Conservation (phyloP, 257 asterid genomes). For the Primulina huaijiensis region DNA sequence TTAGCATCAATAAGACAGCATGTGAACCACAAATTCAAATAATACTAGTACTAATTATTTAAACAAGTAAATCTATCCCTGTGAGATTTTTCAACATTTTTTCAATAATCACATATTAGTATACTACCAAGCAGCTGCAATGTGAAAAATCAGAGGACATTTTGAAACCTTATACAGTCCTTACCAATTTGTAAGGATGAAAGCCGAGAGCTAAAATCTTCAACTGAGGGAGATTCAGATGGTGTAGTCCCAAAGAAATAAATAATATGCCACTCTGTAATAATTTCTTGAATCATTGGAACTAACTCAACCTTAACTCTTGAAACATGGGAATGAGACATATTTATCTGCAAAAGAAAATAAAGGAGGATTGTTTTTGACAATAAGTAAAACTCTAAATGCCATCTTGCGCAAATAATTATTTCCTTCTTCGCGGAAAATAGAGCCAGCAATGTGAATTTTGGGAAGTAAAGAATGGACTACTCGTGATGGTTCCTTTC, state of each 20-base stretch:
- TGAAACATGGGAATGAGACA: conserved; percentile 73
- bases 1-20: conserved; percentile 9
- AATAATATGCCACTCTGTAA: conserved; percentile 88
- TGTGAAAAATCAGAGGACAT: conserved; percentile 16
- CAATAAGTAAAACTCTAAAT: conserved; percentile 10
- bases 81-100: conserved; percentile 4
- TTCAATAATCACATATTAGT: background rate
- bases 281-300: conserved; percentile 83
- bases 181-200: conserved; percentile 89
- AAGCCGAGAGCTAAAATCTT: conserved; percentile 85
- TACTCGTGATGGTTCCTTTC: background rate
- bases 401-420: background rate
- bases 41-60: no score
- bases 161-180: conserved; percentile 21
- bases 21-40: conserved; percentile 10
- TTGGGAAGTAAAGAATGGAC: background rate
- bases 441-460: background rate
- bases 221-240: conserved; percentile 73
- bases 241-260: conserved; percentile 77
- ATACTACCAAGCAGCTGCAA: conserved; percentile 9
- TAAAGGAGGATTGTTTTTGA: conserved; percentile 17
- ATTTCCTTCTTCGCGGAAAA: background rate
- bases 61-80: conserved; percentile 8
- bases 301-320: conserved; percentile 68
- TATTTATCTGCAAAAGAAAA: conserved; percentile 60